These are phyloP conservation scores for Leonotis leonurus DNA, from an alignment of 257 asterid genomes.

Conservation along the genomic window DNA sequence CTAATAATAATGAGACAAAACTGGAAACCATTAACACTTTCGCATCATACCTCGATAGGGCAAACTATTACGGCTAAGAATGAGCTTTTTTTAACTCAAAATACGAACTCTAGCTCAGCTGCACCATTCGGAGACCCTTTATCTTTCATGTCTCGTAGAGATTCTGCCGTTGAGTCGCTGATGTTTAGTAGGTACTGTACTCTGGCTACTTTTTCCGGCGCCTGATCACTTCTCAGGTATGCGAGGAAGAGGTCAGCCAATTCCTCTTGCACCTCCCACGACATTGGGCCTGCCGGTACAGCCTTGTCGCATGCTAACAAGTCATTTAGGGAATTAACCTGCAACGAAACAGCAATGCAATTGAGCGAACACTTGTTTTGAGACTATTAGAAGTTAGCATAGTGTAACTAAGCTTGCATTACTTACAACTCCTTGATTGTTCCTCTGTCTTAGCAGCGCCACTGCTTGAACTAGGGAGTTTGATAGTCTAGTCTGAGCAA, in stretches of 20 bases:
- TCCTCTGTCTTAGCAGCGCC: slow-evolving; percentile 74
- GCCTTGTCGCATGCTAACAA: slow-evolving; percentile 94
- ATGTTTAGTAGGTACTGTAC: slow-evolving; percentile 73
- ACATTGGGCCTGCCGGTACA: slow-evolving; percentile 63
- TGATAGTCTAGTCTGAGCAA: slow-evolving; percentile 59
- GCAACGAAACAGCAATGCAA: slow-evolving; percentile 12
- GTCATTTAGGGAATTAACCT: slow-evolving; percentile 88
- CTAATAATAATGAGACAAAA: slow-evolving; percentile 17
- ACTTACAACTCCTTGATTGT: slow-evolving; percentile 73
- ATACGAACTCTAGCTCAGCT: slow-evolving; percentile 55
- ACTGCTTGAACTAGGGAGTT: slow-evolving; percentile 91
- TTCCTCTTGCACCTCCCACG: slow-evolving; percentile 87
- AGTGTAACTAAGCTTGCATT: not conserved
- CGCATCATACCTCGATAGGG: not conserved
- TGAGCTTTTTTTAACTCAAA: slow-evolving; percentile 23
- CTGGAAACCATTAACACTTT: slow-evolving; percentile 7
- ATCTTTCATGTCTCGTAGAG: slow-evolving; percentile 45
- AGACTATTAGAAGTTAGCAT: not conserved
- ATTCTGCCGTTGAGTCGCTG: slow-evolving; percentile 70
- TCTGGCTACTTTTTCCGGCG: slow-evolving; percentile 57
- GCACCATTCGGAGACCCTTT: slow-evolving; percentile 33
- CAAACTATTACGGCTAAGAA: not conserved
- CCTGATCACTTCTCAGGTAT: slow-evolving; percentile 50
- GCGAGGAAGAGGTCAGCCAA: slow-evolving; percentile 62
- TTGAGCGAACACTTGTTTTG: slow-evolving; percentile 5